Evolutionary conservation across 352 stramenopile species (phyloP), one percentile per base, ranked within the genome.

Genomic region (Pythium phragmitis): DNA sequence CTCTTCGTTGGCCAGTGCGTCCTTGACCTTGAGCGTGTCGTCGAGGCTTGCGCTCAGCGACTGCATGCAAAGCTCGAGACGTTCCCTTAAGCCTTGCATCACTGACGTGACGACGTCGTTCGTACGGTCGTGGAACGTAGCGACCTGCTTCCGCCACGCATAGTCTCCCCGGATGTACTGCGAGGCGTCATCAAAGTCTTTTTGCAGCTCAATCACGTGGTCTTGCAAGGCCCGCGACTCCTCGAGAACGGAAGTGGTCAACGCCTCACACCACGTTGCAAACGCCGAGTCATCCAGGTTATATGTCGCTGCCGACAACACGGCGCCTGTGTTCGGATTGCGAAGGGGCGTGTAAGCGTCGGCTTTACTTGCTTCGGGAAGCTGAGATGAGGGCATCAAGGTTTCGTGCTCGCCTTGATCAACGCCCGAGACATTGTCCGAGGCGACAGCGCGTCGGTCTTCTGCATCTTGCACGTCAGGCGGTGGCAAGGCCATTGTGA

Each of bases 101-200:
- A 74, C 65, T 0, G 33, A 28, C 7, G 59, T 57, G 1, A 90
- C 28, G n/a, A 64, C 43, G 16, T 83, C 70, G 46, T 88, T 82
- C 14, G 84, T 58, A 23, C 64, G 68, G 47, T 83, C 75, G 56
- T 87, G 75, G 66, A 85, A 84, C 8, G 46, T 8, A 0, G 50
- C 53, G 16, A 88, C 42, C 51, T 90, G 79, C 59, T 82, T 83
- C 9, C 81, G 73, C 81, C 81, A 90, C 14, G 70, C 73, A n/a
- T 77, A 77, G 28, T 90, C 81, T 23, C 79, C 79, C 7, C 79
- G 77, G 30, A 88, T 82, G 55, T 76, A 83, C 36, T 85, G 65
- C n/a, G 79, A 81, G 3, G 68, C 58, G 4, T 86, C 74, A 19
- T 88, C 77, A 41, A 87, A 86, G 30, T 79, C 77, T 23, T 37